Conservation (phyloP, 129 eudicot species). For the Pseudognaphalium luteoalbum region DNA sequence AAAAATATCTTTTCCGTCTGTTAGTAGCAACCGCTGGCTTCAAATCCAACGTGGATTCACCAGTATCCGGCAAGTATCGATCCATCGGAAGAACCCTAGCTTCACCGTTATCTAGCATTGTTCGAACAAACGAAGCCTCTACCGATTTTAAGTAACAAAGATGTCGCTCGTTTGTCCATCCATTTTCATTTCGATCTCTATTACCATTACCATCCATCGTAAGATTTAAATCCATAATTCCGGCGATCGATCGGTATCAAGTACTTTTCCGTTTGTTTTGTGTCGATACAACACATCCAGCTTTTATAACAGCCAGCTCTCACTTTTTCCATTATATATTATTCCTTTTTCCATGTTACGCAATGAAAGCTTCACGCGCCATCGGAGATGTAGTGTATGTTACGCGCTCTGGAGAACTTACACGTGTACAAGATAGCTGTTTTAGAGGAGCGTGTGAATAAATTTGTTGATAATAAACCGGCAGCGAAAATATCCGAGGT, state of each 20-base stretch:
- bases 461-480: not conserved
- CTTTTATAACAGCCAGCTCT: not conserved
- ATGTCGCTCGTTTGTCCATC: slow-evolving; percentile 56
- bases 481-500: slow-evolving; percentile 20
- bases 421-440: no score
- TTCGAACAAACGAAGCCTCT: slow-evolving; percentile 46
- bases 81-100: slow-evolving; percentile 29
- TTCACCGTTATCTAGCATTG: slow-evolving; percentile 24
- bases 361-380: slow-evolving; percentile 6
- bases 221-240: not conserved
- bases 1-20: slow-evolving; percentile 27
- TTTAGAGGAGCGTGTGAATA: slow-evolving; percentile 11
- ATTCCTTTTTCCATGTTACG: slow-evolving; percentile 20
- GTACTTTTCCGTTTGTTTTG: not conserved
- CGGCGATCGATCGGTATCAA: not conserved
- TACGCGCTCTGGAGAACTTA: not conserved
- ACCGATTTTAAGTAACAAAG: slow-evolving; percentile 36
- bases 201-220: slow-evolving; percentile 9
- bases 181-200: no score
- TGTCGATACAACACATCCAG: not conserved
- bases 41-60: slow-evolving; percentile 40
- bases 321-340: slow-evolving; percentile 16
- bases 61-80: slow-evolving; percentile 47
- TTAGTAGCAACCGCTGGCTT: not conserved
- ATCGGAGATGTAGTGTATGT: no score